These are phyloP conservation scores for Gracilaria domingensis DNA, from an alignment of 23 red algal species.

Conservation along the genomic window DNA sequence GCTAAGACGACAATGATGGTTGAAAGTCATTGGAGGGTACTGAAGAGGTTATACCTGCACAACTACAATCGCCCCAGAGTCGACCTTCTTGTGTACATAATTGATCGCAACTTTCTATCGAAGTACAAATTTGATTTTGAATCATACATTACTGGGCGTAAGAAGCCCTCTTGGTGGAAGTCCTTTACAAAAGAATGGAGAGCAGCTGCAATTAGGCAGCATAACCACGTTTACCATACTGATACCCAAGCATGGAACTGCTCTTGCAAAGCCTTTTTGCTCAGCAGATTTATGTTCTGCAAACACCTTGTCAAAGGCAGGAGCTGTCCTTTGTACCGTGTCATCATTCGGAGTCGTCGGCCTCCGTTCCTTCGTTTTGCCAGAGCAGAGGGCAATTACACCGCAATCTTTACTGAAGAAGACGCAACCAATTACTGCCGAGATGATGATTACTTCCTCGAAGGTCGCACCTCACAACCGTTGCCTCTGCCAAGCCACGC, in stretches of 20 bases:
- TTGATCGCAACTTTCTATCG: neutral
- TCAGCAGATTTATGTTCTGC: neutral
- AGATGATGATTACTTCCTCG: no score
- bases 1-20: slow-evolving; percentile 19
- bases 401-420: neutral
- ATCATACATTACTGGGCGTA: neutral
- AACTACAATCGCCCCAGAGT: slow-evolving; percentile 16
- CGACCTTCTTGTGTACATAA: neutral
- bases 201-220: neutral
- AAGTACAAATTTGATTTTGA: slow-evolving; percentile 3
- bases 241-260: neutral
- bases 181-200: neutral
- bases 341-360: neutral
- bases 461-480: no score
- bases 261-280: neutral
- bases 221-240: neutral
- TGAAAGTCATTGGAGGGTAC: neutral
- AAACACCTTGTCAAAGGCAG: neutral
- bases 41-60: slow-evolving; percentile 17
- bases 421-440: neutral
- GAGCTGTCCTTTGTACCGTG: neutral
- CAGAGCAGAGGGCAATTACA: neutral
- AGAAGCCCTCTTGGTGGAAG: slow-evolving; percentile 28
- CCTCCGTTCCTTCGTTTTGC: neutral
- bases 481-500: no score